Evolutionary conservation across 2,329 filamentous ascomycete genomes (phyloP), one percentile per base, ranked within the genome.

Genomic region (Akanthomyces uredinophilus): DNA sequence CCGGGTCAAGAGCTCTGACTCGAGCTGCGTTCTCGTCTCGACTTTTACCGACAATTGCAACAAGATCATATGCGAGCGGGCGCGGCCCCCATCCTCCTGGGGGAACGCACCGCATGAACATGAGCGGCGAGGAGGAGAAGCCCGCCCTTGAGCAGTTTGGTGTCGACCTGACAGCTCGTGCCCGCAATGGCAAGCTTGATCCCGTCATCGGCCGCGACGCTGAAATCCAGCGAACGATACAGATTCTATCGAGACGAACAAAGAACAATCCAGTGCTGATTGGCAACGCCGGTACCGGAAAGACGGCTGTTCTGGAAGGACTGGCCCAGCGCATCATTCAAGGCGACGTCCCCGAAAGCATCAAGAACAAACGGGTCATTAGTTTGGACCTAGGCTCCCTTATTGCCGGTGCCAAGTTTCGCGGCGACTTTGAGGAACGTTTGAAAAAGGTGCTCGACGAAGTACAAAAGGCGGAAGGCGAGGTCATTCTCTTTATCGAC

Each of bases 231-330:
- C 83, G 95, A 55, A 96, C 93, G 0, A 97, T 98, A 64, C 95
- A 98, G 71, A 90, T 99, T 13, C 78, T 99, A 1, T 97, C 93
- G 18, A 83, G 95, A 65, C 83, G 95, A 64, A 98, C 95, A 8
- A 98, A 98, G 76, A 98, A 97, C 70, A 96, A 96, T 67, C 94
- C 94, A 0, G 93, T 97, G 0, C 79, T 97, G n/a, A 96, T 97
- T 63, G 94, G 94, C 65, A 88, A 87, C 52, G 91, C 92, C 10
- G 94, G 93, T 67, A 96, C 92, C 0, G 94, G 94, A 64, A 98
- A 98, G 78, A 98, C 94, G 6, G 93, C 94, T 1, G 91, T 97
- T 57, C 78, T 97, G 3, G 94, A 98, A 76, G 94, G 94, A 1
- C 79, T 98, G 44, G 93, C 94, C 11, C 85, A 95, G 71, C 84